Evolutionary conservation across 2,329 filamentous ascomycete species (phyloP), one percentile per base, ranked within the genome.

Genomic region (Aspergillus sp.): DNA sequence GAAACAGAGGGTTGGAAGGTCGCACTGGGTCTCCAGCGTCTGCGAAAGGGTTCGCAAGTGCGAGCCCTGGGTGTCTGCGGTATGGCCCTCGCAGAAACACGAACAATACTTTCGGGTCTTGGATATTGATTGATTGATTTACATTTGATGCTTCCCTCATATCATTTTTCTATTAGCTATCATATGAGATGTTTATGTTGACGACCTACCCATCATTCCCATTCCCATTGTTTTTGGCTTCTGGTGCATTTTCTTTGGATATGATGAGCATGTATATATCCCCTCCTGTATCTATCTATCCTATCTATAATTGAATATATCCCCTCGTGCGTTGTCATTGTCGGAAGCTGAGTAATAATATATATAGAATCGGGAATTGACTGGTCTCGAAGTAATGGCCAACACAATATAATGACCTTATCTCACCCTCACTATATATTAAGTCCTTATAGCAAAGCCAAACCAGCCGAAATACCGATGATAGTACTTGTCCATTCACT

Each of bases 1-100:
- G 81, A 86, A 60, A 80, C 77, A 17, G 86, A 89, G 71, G 85
- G 82, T 43, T 89, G 85, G 85, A 89, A 89, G 72, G 82, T 89
- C 22, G 84, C 83, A 0, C 76, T 85, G 46, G 87, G 87, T 1
- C 73, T 89, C 48, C 81, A 85, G 71, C 78, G 83, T 28, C 74
- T 89, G 63, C 77, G 82, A 52, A 81, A 83, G 64, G 85, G 87
- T 17, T 82, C 81, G 59, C 82, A 85, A 68, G 84, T 86, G 31
- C 76, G 85, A 61, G 79, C 81, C 30, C 64, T 89, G 68, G 83
- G 81, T 17, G 82, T 84, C 46, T 81, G 79, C 19, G 63, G 63
- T 25, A 62, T 70, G 66, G 50, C 62, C 41, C 60, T 60, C 11
- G 62, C 55, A 46, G 68, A 70, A 19, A 66, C 62, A 46, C 56